phyloP scores from a whole-genome alignment of 139 green algal species.

The Chlorella vulgaris region DNA sequence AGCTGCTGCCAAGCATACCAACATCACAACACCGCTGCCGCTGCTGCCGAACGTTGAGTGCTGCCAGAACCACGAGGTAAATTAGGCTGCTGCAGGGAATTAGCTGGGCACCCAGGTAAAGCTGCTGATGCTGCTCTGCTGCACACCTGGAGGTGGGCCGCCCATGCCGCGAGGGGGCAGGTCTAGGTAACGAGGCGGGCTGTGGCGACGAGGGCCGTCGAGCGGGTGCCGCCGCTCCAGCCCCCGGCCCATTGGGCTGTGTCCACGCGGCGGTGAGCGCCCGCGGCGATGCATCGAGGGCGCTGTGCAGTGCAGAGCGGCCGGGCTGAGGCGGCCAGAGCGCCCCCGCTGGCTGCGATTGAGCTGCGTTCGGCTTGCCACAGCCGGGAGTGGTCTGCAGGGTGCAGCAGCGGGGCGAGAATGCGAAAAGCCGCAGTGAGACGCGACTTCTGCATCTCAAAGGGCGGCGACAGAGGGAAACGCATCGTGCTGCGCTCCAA shows the following conservation, averaged over 20 bases:
- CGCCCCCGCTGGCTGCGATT: not conserved
- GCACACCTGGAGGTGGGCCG: conserved; percentile 30
- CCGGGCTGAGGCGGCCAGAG: not conserved
- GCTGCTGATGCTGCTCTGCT: not conserved
- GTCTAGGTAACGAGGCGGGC: conserved; percentile 6
- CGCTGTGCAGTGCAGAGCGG: conserved; percentile 7
- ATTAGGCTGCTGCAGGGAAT: not conserved
- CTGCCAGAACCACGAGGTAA: too few species aligned
- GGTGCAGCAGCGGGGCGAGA: too few species aligned
- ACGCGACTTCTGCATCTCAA: too few species aligned
- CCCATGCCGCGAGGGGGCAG: not conserved
- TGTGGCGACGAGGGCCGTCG: not conserved
- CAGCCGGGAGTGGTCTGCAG: too few species aligned
- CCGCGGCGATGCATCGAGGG: conserved; percentile 7
- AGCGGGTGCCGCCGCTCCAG: not conserved
- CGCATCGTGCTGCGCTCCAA: too few species aligned
- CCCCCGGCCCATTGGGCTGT: not conserved
- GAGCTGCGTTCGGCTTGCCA: too few species aligned
- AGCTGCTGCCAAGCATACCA: not conserved
- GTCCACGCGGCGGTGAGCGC: conserved; percentile 23
- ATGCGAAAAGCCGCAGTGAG: too few species aligned
- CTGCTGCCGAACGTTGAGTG: too few species aligned
- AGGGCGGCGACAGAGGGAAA: too few species aligned
- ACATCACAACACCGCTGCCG: not conserved
- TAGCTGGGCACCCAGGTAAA: not conserved